Evolutionary conservation across 805 yeast species (phyloP), one percentile per base, ranked within the genome.

Genomic region (Kluyveromyces dobzhanskii): DNA sequence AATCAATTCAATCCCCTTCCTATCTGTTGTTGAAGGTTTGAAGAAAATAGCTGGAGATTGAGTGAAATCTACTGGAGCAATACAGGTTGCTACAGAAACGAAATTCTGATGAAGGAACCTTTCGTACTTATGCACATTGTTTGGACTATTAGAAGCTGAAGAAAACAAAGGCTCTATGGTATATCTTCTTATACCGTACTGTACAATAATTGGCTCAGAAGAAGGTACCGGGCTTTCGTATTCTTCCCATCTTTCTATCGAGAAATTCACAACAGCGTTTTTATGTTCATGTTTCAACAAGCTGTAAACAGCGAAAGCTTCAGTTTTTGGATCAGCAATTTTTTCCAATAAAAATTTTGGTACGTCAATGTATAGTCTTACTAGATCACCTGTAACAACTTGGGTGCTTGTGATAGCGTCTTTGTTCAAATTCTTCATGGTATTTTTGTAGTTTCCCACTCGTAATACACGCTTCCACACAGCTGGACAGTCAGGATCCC

Each of bases 111-210:
- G 95, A 43, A 85, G 70, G 58, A 80, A 92, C 51, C 86, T 73
- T 60, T 85, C 92, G 53, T 71, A 80, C 57, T 85, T 88, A 64
- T 86, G 85, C 25, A 90, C 95, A 53, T 86, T 83, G 57, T 88
- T 90, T 37, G 85, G 68, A 40, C 79, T 78, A 52, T 78, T 79
- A 4, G 86, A 74, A 8, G 80, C 80, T 50, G 82, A 83, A 37
- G 90, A 85, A 67, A 81, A 90, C 23, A 84, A 53, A 12, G 99
- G 99, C 40, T 78, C 69, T 38, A 90, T 81, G 11, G 75, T 70
- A 57, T 85, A 78, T 53, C 98, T 75, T 61, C 97, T 79, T 39
- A 90, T 85, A 18, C 98, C 99, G 56, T 87, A 88, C 64, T 92
- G 97, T 12, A 85, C 90, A 38, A 88, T 67, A 47, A 92, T 66